Percentiles rank a stretch among this genome's conserved stretches.
Evolutionary conservation across 108 stramenopile genomes (phyloP).

Genomic region (Epithemia pelagica): DNA sequence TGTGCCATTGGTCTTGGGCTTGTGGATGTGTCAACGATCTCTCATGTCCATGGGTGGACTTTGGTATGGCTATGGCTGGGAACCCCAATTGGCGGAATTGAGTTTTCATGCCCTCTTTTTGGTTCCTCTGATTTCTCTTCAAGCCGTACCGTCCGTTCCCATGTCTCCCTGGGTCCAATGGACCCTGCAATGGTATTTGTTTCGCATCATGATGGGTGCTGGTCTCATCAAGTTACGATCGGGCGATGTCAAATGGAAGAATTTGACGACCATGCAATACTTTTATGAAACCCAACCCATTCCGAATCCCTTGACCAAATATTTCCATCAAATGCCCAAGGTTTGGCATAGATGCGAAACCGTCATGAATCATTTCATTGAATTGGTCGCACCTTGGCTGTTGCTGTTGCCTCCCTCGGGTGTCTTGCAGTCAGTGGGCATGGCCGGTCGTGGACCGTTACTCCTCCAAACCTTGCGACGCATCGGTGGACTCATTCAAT

Average conservation of each 20-base stretch:
- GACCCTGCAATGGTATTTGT: slow-evolving; percentile 47
- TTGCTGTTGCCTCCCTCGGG: slow-evolving; percentile 25
- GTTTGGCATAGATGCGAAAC: slow-evolving; percentile 55
- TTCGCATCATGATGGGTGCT: slow-evolving; percentile 68
- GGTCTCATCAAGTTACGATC: slow-evolving; percentile 53
- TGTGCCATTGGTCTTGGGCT: slow-evolving; percentile 38
- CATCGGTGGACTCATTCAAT: slow-evolving; percentile 44
- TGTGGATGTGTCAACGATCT: slow-evolving; percentile 56
- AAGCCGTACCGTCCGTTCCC: slow-evolving; percentile 13
- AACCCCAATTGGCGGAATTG: slow-evolving; percentile 55
- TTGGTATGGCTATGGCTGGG: slow-evolving; percentile 68
- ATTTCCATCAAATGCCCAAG: slow-evolving; percentile 52
- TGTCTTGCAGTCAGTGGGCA: not conserved
- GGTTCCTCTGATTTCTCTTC: slow-evolving; percentile 45
- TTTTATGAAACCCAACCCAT: slow-evolving; percentile 71
- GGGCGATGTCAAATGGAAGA: slow-evolving; percentile 49
- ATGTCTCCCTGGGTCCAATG: slow-evolving; percentile 21
- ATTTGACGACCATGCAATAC: slow-evolving; percentile 57
- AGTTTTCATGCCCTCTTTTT: slow-evolving; percentile 58
- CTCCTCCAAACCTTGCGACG: slow-evolving; percentile 8
- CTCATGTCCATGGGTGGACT: slow-evolving; percentile 56
- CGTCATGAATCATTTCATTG: slow-evolving; percentile 57
- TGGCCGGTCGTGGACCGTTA: slow-evolving; percentile 3
- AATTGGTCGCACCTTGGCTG: slow-evolving; percentile 53
- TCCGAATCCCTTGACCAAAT: slow-evolving; percentile 50